These are phyloP conservation scores for Asterionellopsis glacialis DNA, from an alignment of 108 stramenopile genomes.

Conservation along the genomic window DNA sequence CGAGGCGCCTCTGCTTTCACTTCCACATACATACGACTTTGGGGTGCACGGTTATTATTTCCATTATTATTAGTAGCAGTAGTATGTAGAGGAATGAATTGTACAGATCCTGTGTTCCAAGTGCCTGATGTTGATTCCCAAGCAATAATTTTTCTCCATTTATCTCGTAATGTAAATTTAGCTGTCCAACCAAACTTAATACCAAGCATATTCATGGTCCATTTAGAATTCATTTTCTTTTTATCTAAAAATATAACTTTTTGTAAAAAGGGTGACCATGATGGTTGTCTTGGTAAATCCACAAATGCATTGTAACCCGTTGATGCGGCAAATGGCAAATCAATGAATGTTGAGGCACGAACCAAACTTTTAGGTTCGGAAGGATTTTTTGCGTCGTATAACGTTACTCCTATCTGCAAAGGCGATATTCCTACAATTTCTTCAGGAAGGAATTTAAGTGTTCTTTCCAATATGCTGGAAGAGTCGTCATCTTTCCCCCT, in stretches of 20 bases:
- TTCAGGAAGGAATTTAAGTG: too few relatives aligned
- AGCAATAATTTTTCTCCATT: slow-evolving; percentile 49
- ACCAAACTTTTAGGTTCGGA: not conserved
- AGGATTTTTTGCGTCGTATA: not conserved
- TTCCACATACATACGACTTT: slow-evolving; percentile 40
- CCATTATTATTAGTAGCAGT: not conserved
- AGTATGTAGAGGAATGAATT: slow-evolving; percentile 17
- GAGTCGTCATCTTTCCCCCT: too few relatives aligned
- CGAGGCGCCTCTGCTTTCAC: slow-evolving; percentile 23
- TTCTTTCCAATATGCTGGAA: too few relatives aligned
- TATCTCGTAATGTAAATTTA: slow-evolving; percentile 19
- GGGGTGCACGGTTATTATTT: slow-evolving; percentile 31
- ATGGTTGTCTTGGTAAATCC: slow-evolving; percentile 64
- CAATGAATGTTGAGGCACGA: slow-evolving; percentile 4
- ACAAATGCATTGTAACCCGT: slow-evolving; percentile 73
- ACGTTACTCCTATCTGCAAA: too few relatives aligned
- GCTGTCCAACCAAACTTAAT: slow-evolving; percentile 64
- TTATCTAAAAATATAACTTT: slow-evolving; percentile 46
- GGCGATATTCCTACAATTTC: too few relatives aligned
- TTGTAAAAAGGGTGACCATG: slow-evolving; percentile 70
- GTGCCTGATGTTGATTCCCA: slow-evolving; percentile 66
- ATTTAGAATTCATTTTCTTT: slow-evolving; percentile 29
- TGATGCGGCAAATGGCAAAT: slow-evolving; percentile 53
- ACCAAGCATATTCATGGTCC: slow-evolving; percentile 65
- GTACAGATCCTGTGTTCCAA: slow-evolving; percentile 50